Base-by-base conservation (phyloP, 495 filamentous ascomycete genomes). In the Hyaloscypha hepaticicola region DNA sequence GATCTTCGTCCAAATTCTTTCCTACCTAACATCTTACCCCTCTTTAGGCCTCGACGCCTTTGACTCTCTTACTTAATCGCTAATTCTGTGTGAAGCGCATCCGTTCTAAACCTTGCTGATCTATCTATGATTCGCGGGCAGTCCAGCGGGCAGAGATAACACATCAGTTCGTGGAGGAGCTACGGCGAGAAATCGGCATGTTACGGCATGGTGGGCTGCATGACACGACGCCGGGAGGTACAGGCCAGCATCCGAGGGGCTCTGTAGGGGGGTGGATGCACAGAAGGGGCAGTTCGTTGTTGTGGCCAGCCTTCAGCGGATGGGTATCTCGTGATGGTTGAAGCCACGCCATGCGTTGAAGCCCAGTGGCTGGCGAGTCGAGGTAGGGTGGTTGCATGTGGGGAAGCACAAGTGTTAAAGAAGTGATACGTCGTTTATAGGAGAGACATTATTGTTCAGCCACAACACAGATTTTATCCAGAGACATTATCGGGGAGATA, bases 51-150 rank as follows among this genome's bases (percentile, higher is more conserved):
- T 8, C 6, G 11, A 14, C 38, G 19, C 38, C 0, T 8, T 0
- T 45, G 31, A 21, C 56, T 7, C 9, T 19, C 16, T 38, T 26
- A 61, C 27, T 21, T 29, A 51, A 16, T 26, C 8, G 2, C 5
- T n/a, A 0, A 16, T 33, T 31, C 24, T 19, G 34, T 11, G 58
- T 49, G 34, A 49, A 60, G 58, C 33, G 12, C 58, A 60, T 60
- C 58, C 58, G 25, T 12, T 11, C 9, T 29, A 24, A 24, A 26
- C n/a, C 26, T 3, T 58, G 56, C 56, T 24, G 31, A 24, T 58
- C 33, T 31, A 58, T 38, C 29, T 21, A 28, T 61, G 59, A 61
- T 61, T 52, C 48, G 59, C 49, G 59, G 59, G 24, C 59, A 52
- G 48, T n/a, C n/a, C 6, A 4, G 11, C 41, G 59, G n/a, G 45